These are phyloP conservation scores for Diaporthe helianthi DNA, from an alignment of 2,329 filamentous ascomycete species.

Conservation along the genomic window DNA sequence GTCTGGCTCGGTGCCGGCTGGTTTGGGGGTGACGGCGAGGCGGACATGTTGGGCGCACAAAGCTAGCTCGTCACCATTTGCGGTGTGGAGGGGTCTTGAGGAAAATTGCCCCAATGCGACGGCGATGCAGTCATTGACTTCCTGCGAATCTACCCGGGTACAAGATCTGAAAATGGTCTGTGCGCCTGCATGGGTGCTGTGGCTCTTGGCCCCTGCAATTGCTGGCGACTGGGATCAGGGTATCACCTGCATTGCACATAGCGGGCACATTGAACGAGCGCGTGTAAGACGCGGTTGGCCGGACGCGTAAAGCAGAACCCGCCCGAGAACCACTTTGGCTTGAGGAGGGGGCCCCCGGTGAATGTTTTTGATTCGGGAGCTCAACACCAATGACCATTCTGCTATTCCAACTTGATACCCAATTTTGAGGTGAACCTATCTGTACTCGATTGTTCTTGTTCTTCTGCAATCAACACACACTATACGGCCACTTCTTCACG, in stretches of 20 bases:
- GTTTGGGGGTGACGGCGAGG: background rate
- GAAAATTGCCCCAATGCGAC: background rate
- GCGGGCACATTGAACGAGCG: slow-evolving; percentile 14
- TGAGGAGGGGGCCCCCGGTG: background rate
- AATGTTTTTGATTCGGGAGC: slow-evolving; percentile 1
- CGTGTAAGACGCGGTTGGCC: slow-evolving; percentile 34
- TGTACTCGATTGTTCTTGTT: slow-evolving; percentile 3
- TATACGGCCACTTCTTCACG: background rate
- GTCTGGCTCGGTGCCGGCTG: slow-evolving; percentile 2
- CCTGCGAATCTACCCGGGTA: background rate
- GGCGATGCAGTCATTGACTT: slow-evolving; percentile 19
- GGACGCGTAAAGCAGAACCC: slow-evolving; percentile 33
- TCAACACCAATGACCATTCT: slow-evolving; percentile 27
- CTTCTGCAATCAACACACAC: background rate
- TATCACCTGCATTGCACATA: background rate
- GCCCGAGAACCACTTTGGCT: slow-evolving; percentile 26
- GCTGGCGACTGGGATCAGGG: slow-evolving; percentile 4
- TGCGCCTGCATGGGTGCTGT: slow-evolving; percentile 29
- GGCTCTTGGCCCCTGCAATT: slow-evolving; percentile 1
- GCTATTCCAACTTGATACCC: slow-evolving; percentile 1
- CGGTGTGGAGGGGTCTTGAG: background rate
- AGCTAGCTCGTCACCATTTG: background rate
- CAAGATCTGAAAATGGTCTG: slow-evolving; percentile 27
- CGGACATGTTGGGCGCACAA: slow-evolving; percentile 21
- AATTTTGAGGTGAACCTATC: slow-evolving; percentile 20